These are phyloP conservation scores for Trichoderma orchidacearum DNA, from an alignment of 495 filamentous ascomycete species.

Conservation along the genomic window DNA sequence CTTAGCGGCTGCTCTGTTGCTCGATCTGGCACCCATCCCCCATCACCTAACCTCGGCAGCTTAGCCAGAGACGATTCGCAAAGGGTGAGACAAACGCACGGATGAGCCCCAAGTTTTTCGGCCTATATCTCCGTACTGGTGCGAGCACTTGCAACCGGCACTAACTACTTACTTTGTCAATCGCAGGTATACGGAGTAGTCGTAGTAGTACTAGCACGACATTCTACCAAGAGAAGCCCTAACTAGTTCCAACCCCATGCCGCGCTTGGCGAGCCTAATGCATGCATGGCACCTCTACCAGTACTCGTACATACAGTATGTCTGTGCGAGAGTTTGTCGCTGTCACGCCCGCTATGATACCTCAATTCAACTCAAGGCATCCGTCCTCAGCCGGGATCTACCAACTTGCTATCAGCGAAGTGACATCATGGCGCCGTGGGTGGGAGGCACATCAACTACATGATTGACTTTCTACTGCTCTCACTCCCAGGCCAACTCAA, in stretches of 20 bases:
- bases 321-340: background rate
- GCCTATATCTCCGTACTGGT: background rate
- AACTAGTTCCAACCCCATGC: background rate
- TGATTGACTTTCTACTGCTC: no score
- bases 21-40: background rate
- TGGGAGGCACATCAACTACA: background rate
- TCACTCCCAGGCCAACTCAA: no score
- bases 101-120: background rate
- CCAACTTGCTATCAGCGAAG: no score
- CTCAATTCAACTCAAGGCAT: background rate
- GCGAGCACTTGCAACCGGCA: background rate
- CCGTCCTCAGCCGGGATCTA: background rate
- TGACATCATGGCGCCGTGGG: background rate
- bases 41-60: background rate
- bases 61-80: background rate
- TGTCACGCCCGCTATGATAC: background rate
- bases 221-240: background rate
- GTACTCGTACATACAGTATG: background rate
- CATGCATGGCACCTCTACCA: background rate
- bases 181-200: no score
- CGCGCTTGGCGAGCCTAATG: background rate
- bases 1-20: background rate
- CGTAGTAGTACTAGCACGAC: no score
- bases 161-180: no score
- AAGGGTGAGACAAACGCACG: background rate